Evolutionary conservation across 139 green algal species (phyloP).

Genomic region (Tetraselmis striata): DNA sequence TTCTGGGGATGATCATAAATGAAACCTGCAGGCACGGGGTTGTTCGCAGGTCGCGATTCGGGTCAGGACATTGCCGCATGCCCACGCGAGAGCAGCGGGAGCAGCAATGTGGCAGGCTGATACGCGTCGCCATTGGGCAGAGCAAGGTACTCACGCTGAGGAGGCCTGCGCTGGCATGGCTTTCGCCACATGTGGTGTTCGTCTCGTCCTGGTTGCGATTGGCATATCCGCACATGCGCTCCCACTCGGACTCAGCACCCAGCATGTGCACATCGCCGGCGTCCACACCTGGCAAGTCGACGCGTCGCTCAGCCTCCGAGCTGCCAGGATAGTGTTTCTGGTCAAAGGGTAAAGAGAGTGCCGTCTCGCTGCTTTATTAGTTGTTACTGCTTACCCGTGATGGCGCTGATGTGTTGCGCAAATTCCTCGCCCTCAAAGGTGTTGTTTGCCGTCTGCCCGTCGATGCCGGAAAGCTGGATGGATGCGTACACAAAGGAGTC

Average conservation of each 20-base stretch:
- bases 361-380: too few species aligned
- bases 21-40: neutral
- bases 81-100: too few species aligned
- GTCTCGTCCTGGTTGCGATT: neutral
- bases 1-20: neutral
- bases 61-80: too few species aligned
- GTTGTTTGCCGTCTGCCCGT: neutral
- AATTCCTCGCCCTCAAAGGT: neutral
- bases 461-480: neutral
- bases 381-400: neutral
- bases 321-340: neutral
- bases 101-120: too few species aligned
- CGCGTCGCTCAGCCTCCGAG: neutral
- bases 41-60: neutral
- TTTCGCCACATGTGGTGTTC: too few species aligned
- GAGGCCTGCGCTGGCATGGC: too few species aligned
- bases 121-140: neutral
- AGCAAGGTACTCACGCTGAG: neutral
- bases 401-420: neutral
- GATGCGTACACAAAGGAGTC: neutral
- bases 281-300: neutral
- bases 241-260: neutral
- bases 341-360: too few species aligned
- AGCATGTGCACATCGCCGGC: neutral
- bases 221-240: neutral